Evolutionary conservation across 805 yeast species (phyloP).

Genomic region (Metschnikowia dekortorum): DNA sequence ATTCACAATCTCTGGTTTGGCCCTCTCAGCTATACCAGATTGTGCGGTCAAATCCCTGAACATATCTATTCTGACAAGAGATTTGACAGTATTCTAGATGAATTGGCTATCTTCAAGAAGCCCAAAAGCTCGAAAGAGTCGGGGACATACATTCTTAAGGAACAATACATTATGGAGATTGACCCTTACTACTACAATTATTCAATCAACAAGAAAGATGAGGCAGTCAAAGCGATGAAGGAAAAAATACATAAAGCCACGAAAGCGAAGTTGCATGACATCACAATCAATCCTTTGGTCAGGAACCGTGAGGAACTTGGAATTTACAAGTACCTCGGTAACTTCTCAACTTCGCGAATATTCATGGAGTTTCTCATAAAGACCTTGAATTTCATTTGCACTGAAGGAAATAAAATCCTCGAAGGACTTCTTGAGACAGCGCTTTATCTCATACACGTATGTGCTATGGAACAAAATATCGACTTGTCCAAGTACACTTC

Average conservation of each 20-base stretch:
- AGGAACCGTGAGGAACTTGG: constrained; percentile 30
- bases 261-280: constrained; percentile 38
- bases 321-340: constrained; percentile 41
- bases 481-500: constrained; percentile 27
- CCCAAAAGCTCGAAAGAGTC: constrained; percentile 34
- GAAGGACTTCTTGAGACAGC: constrained; percentile 58
- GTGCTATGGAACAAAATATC: constrained; percentile 30
- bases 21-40: constrained; percentile 64
- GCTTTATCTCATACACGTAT: constrained; percentile 67
- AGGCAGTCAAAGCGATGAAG: constrained; percentile 64
- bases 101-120: constrained; percentile 29
- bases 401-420: constrained; percentile 33
- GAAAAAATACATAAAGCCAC: constrained; percentile 41
- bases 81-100: constrained; percentile 52
- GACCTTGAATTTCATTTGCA: constrained; percentile 39
- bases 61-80: constrained; percentile 66
- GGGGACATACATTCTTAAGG: constrained; percentile 36
- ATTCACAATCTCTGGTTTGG: constrained; percentile 79
- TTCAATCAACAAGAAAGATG: constrained; percentile 74
- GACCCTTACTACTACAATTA: constrained; percentile 78
- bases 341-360: constrained; percentile 49
- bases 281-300: constrained; percentile 54
- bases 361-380: constrained; percentile 52
- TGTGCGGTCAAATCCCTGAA: constrained; percentile 70
- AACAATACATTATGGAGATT: constrained; percentile 28